Percentiles rank a stretch among this genome's conserved stretches.
These are phyloP conservation scores for Starmerella ratchasimensis DNA, from an alignment of 805 yeast species.

Conservation along the genomic window DNA sequence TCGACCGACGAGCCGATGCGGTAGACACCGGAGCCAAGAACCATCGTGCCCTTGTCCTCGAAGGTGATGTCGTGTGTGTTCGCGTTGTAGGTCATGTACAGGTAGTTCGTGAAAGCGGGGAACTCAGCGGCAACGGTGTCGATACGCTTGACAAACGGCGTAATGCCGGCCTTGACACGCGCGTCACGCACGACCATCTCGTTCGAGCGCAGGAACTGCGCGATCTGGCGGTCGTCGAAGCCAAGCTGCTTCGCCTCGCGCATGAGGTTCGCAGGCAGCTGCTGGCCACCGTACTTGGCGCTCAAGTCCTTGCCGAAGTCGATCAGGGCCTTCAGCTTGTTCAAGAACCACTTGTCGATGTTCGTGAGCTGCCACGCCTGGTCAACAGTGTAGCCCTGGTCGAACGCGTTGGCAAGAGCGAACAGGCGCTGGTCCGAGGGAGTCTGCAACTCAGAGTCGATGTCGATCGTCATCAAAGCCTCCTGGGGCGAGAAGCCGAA, in stretches of 20 bases:
- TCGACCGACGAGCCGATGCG: conserved; percentile 98
- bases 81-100: conserved; percentile 90
- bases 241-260: conserved; percentile 87
- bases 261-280: conserved; percentile 51
- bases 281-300: conserved; percentile 21
- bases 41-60: conserved; percentile 88
- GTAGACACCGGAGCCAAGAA: conserved; percentile 95
- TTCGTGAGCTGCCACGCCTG: conserved; percentile 81
- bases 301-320: conserved; percentile 30
- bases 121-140: conserved; percentile 99
- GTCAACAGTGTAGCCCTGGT: conserved; percentile 79
- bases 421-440: conserved; percentile 96
- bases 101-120: conserved; percentile 90
- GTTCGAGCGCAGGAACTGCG: conserved; percentile 72
- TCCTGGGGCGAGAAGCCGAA: conserved; percentile 61
- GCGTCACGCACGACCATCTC: conserved; percentile 85
- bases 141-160: conserved; percentile 90
- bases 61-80: conserved; percentile 75
- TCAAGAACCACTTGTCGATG: conserved; percentile 93
- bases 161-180: conserved; percentile 72
- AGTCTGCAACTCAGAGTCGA: conserved; percentile 83
- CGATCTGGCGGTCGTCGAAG: conserved; percentile 92
- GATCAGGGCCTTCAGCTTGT: conserved; percentile 67
- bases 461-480: conserved; percentile 80
- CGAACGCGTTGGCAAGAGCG: conserved; percentile 89